Base-by-base conservation (phyloP, 2,329 filamentous ascomycete species). In the Lachnellula cervina region DNA sequence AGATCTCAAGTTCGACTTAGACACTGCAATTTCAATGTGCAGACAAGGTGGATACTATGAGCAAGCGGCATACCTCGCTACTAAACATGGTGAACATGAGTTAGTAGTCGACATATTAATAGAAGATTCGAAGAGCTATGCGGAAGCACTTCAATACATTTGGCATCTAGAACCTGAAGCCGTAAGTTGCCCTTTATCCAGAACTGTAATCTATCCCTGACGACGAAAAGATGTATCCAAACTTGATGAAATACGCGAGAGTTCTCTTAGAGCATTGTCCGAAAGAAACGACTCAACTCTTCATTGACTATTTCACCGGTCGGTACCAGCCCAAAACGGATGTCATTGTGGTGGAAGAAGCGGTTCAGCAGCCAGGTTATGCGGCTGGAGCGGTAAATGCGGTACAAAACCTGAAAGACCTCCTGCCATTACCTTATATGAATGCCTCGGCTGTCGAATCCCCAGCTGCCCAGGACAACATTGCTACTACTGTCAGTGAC, bases 11-110 rank as follows among this genome's bases (percentile, higher is more conserved):
- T 99, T 99, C 67, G 94, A 99, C 70, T 79, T 97, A 2, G 94
- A 99, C 63, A 99, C 94, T 1, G 94, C 94, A 14, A 99, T 99
- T 61, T 84, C 88, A 2, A 97, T 99, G 91, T 99, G 94, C 68
- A 84, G 95, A 28, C 94, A 99, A 74, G 94, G 93, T 11, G 93
- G 94, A 0, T 99, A 99, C 72, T 96, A 87, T 66, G 92, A 97
- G 57, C 95, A 99, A 75, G 94, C 94, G 14, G 94, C 93, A 4
- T 99, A 96, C 66, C 80, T 99, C 38, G 94, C 95, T 6, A 89
- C 91, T 56, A 93, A 97, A 71, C 92, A 99, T 67, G 88, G 90
- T 5, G 94, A 99, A 70, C 90, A 90, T 61, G 91, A 96, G 56
- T 77, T 97, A 57, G 94, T 99, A 0, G 89, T 97, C 4, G 93